Base-by-base conservation (phyloP, 306 rosid genomes). In the Quercus alba region DNA sequence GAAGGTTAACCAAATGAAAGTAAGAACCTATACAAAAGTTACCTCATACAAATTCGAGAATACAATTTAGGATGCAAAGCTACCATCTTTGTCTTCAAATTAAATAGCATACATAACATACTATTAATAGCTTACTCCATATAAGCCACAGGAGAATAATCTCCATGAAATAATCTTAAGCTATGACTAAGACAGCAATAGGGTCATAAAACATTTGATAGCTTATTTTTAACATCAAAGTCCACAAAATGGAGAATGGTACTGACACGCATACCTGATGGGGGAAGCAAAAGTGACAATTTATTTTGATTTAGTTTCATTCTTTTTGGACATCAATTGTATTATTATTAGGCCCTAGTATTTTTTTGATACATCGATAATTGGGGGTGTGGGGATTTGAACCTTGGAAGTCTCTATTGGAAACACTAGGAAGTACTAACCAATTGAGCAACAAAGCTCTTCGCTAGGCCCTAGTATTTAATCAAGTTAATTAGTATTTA, bases 41-140 rank as follows among this genome's bases (percentile, higher is more conserved):
- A 18, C 49, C 71, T 66, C 38, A 17, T 66, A 66, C 71, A 33
- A 20, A 66, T 17, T 66, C 71, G 19, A 64, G 19, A 69, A 76
- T n/a, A 17, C 33, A 78, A 56, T 67, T 56, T 41, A 75, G 51
- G 64, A n/a, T 21, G 77, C 56, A 68, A 72, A 81, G 25, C 72
- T 54, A 41, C 17, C 17, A 13, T 61, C 8, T 38, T 31, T 67
- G 59, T 23, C 66, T 73, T 64, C 23, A 72, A 44, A 44, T 23
- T 54, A 75, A 71, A 72, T n/a, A 23, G 72, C 63, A 81, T n/a
- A 64, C 20, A 15, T 31, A 31, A 31, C 21, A 15, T n/a, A 30
- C 11, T 30, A 30, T 30, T 4, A 64, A 17, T 17, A 35, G 38
- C 13, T 75, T 44, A 75, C 20, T 25, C 51, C 52, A 19, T 69